A percentile compares a stretch with the other conserved stretches of the same genome.
phyloP scores from a whole-genome alignment of 371 early-diverging fungal species.

The Haplosporangium sp. region DNA sequence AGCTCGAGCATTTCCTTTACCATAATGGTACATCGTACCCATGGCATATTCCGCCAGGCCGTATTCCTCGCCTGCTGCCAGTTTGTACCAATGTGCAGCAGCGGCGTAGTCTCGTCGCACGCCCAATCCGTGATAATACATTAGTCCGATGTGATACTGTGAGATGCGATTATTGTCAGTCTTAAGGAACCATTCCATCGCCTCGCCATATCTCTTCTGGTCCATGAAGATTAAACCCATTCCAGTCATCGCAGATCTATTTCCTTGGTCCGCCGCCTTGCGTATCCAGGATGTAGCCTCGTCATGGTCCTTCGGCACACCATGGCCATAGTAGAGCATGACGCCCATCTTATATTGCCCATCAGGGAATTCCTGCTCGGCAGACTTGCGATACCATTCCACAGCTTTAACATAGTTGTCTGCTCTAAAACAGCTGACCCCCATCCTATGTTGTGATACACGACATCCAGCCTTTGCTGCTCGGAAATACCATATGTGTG shows the following conservation, averaged over 20 bases:
- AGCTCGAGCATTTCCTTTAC: background rate
- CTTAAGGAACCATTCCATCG: constrained; percentile 12
- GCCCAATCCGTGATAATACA: constrained; percentile 61
- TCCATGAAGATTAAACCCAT: background rate
- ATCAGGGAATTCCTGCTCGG: constrained; percentile 1
- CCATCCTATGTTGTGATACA: background rate
- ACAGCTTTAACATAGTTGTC: constrained; percentile 1
- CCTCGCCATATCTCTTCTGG: constrained; percentile 3
- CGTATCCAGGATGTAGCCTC: constrained; percentile 14
- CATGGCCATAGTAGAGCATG: constrained; percentile 14
- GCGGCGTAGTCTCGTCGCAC: constrained; percentile 20
- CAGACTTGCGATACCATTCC: constrained; percentile 13
- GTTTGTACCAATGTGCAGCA: constrained; percentile 53
- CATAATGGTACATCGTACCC: constrained; percentile 3
- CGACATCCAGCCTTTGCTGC: constrained; percentile 6
- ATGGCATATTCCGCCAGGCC: background rate
- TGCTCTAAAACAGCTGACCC: background rate
- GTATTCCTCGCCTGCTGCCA: constrained; percentile 11
- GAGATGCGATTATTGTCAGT: constrained; percentile 20
- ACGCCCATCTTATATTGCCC: constrained; percentile 2
- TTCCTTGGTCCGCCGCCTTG: constrained; percentile 22
- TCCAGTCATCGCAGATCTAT: background rate
- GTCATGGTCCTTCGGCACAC: background rate
- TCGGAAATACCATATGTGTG: background rate
- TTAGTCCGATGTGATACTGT: constrained; percentile 54